Evolutionary conservation across 495 filamentous ascomycete genomes (phyloP), one percentile per base, ranked within the genome.

Genomic region (Chaetomium cochliodes): DNA sequence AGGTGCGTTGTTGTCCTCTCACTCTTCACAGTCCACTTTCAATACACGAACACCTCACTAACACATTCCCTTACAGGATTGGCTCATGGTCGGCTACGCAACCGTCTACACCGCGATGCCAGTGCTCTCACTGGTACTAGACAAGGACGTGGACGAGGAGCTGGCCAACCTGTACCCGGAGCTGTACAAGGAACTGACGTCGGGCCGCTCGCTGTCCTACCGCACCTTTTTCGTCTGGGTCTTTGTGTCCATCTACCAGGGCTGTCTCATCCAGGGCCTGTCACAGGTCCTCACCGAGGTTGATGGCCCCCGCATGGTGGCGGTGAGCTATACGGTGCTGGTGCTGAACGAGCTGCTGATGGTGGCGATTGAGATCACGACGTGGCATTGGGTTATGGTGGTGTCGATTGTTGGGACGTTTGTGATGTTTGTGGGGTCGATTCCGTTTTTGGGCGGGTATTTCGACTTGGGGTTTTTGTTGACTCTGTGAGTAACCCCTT

Each of bases 141-240:
- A 99, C 74, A 88, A 88, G 63, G 96, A 99, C 71, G 93, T 99
- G 26, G 92, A 97, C 71, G 92, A 97, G 75, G 84, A 87, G 26
- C 84, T 98, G 22, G 92, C 94, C 41, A 96, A 96, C 69, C 84
- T 98, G 37, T 99, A 98, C 74, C 96, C 96, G 3, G 96, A 99
- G 71, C 83, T 99, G 6, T 99, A 99, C 83, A 96, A 94, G 67
- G 96, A 99, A 71, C 77, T 99, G 12, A 97, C 93, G 7, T 82
- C 85, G 0, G 93, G 93, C 20, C 86, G 88, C 26, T 91, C 89
- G 46, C 79, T 99, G 57, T 92, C 88, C 65, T 97, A 98, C 77
- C 86, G 87, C 37, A 96, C 92, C 33, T 99, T 99, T 76, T 96
- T 97, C 78, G 86, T 92, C 67, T 99, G 96, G 96, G 90, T 97